These are phyloP conservation scores for Sesbania bispinosa DNA, from an alignment of 306 rosid genomes.

Conservation along the genomic window DNA sequence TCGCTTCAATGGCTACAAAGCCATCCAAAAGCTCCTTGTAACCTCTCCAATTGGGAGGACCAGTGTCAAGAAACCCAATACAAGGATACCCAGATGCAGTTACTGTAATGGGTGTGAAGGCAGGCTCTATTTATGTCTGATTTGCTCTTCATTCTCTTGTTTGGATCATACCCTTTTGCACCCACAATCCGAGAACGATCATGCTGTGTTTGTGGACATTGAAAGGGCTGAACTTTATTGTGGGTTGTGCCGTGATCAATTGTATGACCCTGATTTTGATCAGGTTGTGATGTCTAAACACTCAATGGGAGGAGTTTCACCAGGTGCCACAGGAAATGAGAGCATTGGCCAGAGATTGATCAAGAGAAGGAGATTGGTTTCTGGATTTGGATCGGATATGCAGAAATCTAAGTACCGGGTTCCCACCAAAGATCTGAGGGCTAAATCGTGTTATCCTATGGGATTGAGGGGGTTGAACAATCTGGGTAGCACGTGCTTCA, in stretches of 20 bases:
- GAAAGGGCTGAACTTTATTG: conserved; percentile 90
- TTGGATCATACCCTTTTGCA: conserved; percentile 61
- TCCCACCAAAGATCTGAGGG: conserved; percentile 50
- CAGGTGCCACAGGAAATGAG: conserved; percentile 32
- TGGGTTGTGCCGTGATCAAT: conserved; percentile 72
- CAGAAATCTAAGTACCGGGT: conserved; percentile 35
- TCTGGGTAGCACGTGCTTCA: conserved; percentile 81
- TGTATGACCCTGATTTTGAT: conserved; percentile 89
- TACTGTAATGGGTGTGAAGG: conserved; percentile 62
- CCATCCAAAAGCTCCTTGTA: conserved; percentile 57
- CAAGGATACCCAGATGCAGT: conserved; percentile 63
- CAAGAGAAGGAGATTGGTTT: conserved; percentile 67
- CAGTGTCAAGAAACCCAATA: conserved; percentile 46
- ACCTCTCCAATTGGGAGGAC: conserved; percentile 64
- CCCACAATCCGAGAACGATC: conserved; percentile 46
- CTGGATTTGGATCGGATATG: conserved; percentile 45
- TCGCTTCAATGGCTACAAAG: conserved; percentile 64
- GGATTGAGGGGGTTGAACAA: conserved; percentile 92
- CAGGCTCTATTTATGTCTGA: conserved; percentile 63
- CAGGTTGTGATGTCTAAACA: conserved; percentile 69
- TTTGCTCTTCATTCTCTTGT: conserved; percentile 74
- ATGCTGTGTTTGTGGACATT: conserved; percentile 64
- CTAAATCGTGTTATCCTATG: conserved; percentile 73
- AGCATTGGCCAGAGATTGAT: conserved; percentile 76
- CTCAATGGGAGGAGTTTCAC: conserved; percentile 33